A percentile compares a stretch with the other conserved stretches of the same genome.
Evolutionary conservation across 1,284 basidiomycete species (phyloP).

Genomic region (Caloboletus firmus): DNA sequence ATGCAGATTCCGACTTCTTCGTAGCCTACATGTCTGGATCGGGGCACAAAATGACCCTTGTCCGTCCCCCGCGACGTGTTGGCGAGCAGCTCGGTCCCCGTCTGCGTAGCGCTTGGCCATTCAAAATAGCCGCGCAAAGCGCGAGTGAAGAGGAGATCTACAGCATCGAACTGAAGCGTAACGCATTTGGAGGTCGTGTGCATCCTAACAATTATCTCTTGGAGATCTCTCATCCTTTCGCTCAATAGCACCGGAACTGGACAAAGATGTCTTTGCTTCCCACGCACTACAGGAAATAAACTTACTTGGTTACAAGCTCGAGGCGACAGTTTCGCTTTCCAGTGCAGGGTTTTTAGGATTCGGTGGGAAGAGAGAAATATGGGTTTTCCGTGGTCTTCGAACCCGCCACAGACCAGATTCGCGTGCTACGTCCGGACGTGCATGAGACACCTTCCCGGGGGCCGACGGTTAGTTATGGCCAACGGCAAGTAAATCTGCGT

Average conservation of each 20-base stretch:
- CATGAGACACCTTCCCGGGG: conserved; percentile 6
- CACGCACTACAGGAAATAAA: conserved; percentile 45
- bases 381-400: conserved; percentile 44
- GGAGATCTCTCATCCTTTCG: conserved; percentile 11
- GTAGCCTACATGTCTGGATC: conserved; percentile 57
- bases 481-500: neutral
- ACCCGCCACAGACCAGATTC: conserved; percentile 34
- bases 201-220: conserved; percentile 23
- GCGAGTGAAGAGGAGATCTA: conserved; percentile 49
- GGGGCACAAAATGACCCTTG: conserved; percentile 55
- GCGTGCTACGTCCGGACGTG: conserved; percentile 29
- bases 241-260: conserved; percentile 36
- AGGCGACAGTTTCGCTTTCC: conserved; percentile 48
- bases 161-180: conserved; percentile 48
- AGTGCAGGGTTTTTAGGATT: conserved; percentile 42
- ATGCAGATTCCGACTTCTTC: conserved; percentile 56
- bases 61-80: conserved; percentile 55
- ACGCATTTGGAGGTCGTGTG: conserved; percentile 40
- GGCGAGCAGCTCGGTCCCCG: conserved; percentile 48
- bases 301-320: conserved; percentile 43
- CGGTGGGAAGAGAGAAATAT: conserved; percentile 46
- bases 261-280: conserved; percentile 44
- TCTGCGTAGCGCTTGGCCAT: conserved; percentile 48
- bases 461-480: neutral
- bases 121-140: conserved; percentile 49